phyloP scores from a whole-genome alignment of 129 eudicot species.

The Artemisia tridentata region DNA sequence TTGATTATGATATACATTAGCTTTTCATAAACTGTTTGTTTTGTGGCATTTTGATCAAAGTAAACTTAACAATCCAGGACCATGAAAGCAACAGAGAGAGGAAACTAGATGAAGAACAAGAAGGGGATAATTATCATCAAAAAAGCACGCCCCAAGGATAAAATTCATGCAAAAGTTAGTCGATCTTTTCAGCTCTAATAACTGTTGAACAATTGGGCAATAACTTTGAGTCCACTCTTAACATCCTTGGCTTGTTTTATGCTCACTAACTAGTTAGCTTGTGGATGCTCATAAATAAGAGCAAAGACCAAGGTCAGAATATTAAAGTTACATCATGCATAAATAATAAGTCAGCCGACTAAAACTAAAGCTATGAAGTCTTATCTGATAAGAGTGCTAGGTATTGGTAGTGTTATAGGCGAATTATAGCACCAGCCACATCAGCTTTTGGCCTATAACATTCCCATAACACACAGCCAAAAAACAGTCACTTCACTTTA shows the following conservation, averaged over 20 bases:
- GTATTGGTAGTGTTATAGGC: no score
- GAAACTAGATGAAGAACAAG: neutral
- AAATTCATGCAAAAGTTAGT: conserved; percentile 13
- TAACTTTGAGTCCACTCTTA: neutral
- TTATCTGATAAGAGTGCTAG: neutral
- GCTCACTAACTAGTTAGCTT: conserved; percentile 7
- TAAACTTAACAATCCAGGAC: neutral
- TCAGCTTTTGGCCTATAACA: no score
- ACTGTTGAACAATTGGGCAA: no score
- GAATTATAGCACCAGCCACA: no score
- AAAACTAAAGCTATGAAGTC: neutral
- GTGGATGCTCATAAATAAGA: neutral
- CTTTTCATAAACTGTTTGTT: neutral
- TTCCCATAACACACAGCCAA: no score
- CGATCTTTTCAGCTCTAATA: conserved; percentile 6
- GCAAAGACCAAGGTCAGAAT: neutral
- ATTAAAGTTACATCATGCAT: conserved; percentile 2
- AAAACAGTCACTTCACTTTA: no score
- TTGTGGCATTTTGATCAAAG: neutral
- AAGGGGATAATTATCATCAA: conserved; percentile 1
- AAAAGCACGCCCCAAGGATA: neutral
- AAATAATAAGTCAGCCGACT: neutral
- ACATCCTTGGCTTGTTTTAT: neutral
- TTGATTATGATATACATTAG: neutral
- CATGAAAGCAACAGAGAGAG: conserved; percentile 1